Evolutionary conservation across 805 yeast species (phyloP), one percentile per base, ranked within the genome.

Genomic region (Saccharomycopsis oosterbeekiorum): DNA sequence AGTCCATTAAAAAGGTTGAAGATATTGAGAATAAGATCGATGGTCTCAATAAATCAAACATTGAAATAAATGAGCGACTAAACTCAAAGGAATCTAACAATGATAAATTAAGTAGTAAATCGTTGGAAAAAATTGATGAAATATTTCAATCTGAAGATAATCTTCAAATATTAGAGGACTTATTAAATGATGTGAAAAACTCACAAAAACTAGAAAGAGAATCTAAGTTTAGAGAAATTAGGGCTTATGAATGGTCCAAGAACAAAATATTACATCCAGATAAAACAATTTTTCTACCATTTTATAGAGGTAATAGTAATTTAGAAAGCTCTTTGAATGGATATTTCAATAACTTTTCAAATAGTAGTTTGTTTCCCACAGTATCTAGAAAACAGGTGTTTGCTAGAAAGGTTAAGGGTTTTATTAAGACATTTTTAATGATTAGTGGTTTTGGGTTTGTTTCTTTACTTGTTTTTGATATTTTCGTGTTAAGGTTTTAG

Each of bases 211-310:
- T 41, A 14, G 58, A 57, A 17, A 57, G 60, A 55, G 62, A 59
- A 26, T 26, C 60, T 6, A 57, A 58, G n/a, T 59, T 56, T 24
- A 34, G 62, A 10, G 59, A 63, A 36, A 43, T 53, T 2, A 59
- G 57, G 17, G 64, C 65, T 19, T 63, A 63, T 42, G 62, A 63
- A 47, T 63, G 65, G 65, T 61, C 65, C 15, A 34, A 55, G 29
- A 57, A 63, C 55, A 58, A 59, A 34, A 59, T 63, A 15, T 37
- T 61, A n/a, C 59, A 63, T 39, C 65, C 65, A 8, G 58, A 55
- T 17, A 59, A 37, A 37, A 29, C 40, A 14, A 43, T 56, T 15
- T 43, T 59, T 19, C 21, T 55, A 26, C 58, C 58, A 14, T 53
- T 59, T 42, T 36, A 47, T 21, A 37, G 34, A 24, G 53, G 19